These are phyloP conservation scores for Podosphaera fusca DNA, from an alignment of 2,329 filamentous ascomycete genomes.

Conservation along the genomic window DNA sequence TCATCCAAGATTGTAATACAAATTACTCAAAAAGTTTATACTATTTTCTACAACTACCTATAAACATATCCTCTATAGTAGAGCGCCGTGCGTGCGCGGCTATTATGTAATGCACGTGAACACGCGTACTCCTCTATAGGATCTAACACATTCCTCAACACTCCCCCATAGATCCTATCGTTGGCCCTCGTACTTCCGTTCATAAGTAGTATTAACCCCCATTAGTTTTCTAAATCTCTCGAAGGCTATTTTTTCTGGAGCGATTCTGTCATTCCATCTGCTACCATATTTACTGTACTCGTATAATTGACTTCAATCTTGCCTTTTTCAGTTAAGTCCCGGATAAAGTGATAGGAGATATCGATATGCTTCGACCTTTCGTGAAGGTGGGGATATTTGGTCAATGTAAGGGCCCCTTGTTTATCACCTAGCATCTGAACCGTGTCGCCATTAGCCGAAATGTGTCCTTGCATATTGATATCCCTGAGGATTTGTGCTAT, in stretches of 20 bases:
- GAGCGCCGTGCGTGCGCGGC: too few relatives aligned
- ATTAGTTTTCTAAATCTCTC: too few relatives aligned
- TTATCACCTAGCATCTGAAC: neutral
- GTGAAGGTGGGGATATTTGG: neutral
- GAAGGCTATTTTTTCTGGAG: neutral
- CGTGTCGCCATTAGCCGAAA: neutral
- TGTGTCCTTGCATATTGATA: neutral
- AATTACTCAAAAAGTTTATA: too few relatives aligned
- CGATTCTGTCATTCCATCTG: neutral
- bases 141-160: too few relatives aligned
- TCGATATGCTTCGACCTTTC: neutral
- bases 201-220: too few relatives aligned
- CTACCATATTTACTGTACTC: neutral
- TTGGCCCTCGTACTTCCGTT: too few relatives aligned
- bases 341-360: neutral
- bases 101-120: too few relatives aligned
- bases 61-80: too few relatives aligned
- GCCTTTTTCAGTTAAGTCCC: neutral
- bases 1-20: too few relatives aligned
- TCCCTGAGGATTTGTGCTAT: neutral
- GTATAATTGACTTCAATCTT: neutral
- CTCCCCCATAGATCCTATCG: too few relatives aligned
- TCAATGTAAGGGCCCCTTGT: neutral
- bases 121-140: too few relatives aligned
- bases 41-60: too few relatives aligned